phyloP scores from a whole-genome alignment of 1,284 basidiomycete species.

The Trametes versicolor region DNA sequence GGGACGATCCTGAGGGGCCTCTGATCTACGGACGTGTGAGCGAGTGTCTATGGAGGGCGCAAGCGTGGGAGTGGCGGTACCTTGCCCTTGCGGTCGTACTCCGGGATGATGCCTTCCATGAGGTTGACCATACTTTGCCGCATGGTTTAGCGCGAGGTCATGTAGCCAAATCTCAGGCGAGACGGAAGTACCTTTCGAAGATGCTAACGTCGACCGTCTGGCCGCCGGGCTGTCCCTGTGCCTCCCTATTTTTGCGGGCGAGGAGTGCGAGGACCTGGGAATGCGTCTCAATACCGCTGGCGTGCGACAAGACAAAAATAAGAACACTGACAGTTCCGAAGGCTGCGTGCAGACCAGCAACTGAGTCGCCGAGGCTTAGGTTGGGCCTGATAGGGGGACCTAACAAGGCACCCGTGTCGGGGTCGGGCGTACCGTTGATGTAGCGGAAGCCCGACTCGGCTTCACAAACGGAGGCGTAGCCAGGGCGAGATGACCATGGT shows the following conservation, averaged over 20 bases:
- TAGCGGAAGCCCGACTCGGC: slow-evolving; percentile 78
- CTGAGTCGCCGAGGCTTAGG: slow-evolving; percentile 74
- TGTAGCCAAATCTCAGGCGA: not conserved
- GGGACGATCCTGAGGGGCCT: slow-evolving; percentile 75
- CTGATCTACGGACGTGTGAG: slow-evolving; percentile 54
- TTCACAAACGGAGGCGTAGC: slow-evolving; percentile 79
- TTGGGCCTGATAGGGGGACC: slow-evolving; percentile 76
- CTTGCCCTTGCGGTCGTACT: slow-evolving; percentile 75
- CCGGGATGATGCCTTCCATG: slow-evolving; percentile 82
- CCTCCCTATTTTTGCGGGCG: slow-evolving; percentile 52
- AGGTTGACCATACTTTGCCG: slow-evolving; percentile 70
- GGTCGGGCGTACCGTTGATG: slow-evolving; percentile 72
- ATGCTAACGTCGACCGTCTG: slow-evolving; percentile 80
- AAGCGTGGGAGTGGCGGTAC: slow-evolving; percentile 40
- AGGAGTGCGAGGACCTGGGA: slow-evolving; percentile 77
- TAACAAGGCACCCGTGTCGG: slow-evolving; percentile 57
- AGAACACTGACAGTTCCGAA: slow-evolving; percentile 67
- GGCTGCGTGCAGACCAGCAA: slow-evolving; percentile 76
- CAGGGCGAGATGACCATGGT: slow-evolving; percentile 73
- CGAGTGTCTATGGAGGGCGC: not conserved
- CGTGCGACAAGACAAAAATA: not conserved
- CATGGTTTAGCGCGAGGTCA: not conserved
- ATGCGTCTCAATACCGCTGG: not conserved
- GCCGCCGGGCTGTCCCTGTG: slow-evolving; percentile 52
- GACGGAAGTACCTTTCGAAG: slow-evolving; percentile 64